phyloP scores from a whole-genome alignment of 176 grass and related monocot species.

The Aegilops longissima region DNA sequence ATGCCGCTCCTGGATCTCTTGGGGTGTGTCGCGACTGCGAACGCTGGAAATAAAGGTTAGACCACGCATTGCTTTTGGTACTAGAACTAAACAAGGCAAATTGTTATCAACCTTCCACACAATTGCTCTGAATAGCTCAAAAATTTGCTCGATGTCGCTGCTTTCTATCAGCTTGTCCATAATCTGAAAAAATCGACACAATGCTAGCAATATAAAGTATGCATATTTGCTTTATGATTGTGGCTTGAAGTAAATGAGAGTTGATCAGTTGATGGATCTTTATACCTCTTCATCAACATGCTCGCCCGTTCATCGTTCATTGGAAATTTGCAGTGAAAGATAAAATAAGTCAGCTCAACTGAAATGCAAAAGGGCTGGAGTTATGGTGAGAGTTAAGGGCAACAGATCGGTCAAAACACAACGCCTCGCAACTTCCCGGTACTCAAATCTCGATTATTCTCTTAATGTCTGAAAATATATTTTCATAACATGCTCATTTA shows the following conservation, averaged over 20 bases:
- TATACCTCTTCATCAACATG: constrained; percentile 71
- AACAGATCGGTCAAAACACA: constrained; percentile 72
- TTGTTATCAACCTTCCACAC: constrained; percentile 55
- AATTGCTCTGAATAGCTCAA: constrained; percentile 85
- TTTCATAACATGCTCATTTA: not conserved
- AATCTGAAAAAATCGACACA: not conserved
- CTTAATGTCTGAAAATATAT: constrained; percentile 54
- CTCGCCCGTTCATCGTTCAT: constrained; percentile 25
- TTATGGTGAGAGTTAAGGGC: not conserved
- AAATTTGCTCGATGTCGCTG: no score
- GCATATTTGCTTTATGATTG: not conserved
- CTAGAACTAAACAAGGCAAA: not conserved
- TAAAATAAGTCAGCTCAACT: not conserved
- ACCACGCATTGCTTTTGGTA: not conserved
- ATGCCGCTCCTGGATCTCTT: constrained; percentile 81
- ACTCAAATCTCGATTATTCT: no score
- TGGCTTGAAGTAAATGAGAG: constrained; percentile 2
- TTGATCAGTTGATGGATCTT: not conserved
- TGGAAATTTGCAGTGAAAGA: no score
- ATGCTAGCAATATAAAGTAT: not conserved
- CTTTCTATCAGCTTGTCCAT: no score
- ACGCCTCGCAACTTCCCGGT: constrained; percentile 21
- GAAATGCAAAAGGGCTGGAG: constrained; percentile 1
- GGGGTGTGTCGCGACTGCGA: constrained; percentile 46
- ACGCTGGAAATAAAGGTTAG: constrained; percentile 5